Evolutionary conservation across 2,329 filamentous ascomycete species (phyloP), one percentile per base, ranked within the genome.

Genomic region (Pestalotiopsis sp.): DNA sequence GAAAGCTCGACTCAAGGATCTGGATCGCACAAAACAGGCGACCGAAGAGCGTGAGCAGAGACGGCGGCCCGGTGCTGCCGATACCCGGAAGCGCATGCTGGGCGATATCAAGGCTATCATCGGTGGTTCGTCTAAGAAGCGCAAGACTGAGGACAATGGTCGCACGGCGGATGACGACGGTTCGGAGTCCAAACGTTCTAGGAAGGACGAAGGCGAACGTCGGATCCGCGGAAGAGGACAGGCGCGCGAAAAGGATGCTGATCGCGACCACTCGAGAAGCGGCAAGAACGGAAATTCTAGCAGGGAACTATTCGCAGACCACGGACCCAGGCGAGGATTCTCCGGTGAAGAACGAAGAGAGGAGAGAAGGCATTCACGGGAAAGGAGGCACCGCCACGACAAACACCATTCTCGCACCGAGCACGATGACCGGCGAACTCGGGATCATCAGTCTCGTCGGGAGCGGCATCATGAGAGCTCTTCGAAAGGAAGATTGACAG

Each of bases 1-100:
- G 0, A 86, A 87, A 70, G 90, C 90, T 4, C 90, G 93, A 23
- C 86, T 97, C 67, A 87, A 88, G 72, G 84, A 86, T 67, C 81
- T 95, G 58, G 86, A 88, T 68, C 80, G 78, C 64, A 81, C 82
- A 36, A 83, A 84, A 71, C 82, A 85, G 68, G 78, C 77, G 38
- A 84, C 84, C 72, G 73, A 76, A 66, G 74, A 67, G 68, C 77
- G 66, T 72, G 56, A 76, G 66, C 78, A 77, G 66, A 84, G 82
- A 68, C 79, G 78, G 63, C 84, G 81, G 23, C 85, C 85, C 0
- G 84, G 81, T 20, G 78, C 83, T 2, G 78, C 79, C 12, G 88
- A 90, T 71, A 86, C 89, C 62, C 80, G 88, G 56, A 85, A 81
- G 60, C 83, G 88, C 11, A 89, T 90, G 76, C 83, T 91, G 72